Evolutionary conservation across 1,284 basidiomycete species (phyloP), one percentile per base, ranked within the genome.

Genomic region (Ustilago cynodontis): DNA sequence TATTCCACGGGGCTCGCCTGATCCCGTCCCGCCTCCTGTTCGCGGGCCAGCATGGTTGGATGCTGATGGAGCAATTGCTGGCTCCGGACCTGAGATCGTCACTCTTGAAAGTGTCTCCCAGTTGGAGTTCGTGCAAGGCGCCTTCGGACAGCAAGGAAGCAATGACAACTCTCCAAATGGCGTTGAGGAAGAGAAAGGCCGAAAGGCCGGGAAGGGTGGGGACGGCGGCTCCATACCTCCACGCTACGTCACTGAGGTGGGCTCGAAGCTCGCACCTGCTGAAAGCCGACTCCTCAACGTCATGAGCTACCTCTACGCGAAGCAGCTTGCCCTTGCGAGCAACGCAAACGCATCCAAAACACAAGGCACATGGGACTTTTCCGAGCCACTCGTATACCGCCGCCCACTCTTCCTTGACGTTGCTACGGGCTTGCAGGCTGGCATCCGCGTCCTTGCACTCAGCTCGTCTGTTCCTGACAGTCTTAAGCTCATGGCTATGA

Each of bases 361-460:
- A 14, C 47, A 29, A 41, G 54, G 33, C 31, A 61, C 71, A 10
- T 98, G 95, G 95, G 88, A 92, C 78, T 91, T 92, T 3, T 82
- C 88, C 0, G 82, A 89, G 0, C 92, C 94, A 0, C 88, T 98
- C 1, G 89, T 92, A 53, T 69, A 76, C 29, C 59, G 58, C 2
- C 37, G 13, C 11, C 84, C 84, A 9, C 67, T 73, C 31, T 59
- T 71, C 10, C 62, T 85, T 14, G 78, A 83, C 43, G 90, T 91
- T 0, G 86, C 87, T 88, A 14, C 93, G 94, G 56, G 88, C 91
- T 0, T 88, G 88, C 3, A 87, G 88, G 8, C 93, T 94, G 85
- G 86, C 93, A 65, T 82, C 14, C 69, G 72, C 11, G 61, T 83
- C 18, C 59, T 85, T 33, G 61, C 74, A 6, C 37, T 67, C 11